Evolutionary conservation across 495 filamentous ascomycete species (phyloP), one percentile per base, ranked within the genome.

Genomic region (Jackrogersella multiformis): DNA sequence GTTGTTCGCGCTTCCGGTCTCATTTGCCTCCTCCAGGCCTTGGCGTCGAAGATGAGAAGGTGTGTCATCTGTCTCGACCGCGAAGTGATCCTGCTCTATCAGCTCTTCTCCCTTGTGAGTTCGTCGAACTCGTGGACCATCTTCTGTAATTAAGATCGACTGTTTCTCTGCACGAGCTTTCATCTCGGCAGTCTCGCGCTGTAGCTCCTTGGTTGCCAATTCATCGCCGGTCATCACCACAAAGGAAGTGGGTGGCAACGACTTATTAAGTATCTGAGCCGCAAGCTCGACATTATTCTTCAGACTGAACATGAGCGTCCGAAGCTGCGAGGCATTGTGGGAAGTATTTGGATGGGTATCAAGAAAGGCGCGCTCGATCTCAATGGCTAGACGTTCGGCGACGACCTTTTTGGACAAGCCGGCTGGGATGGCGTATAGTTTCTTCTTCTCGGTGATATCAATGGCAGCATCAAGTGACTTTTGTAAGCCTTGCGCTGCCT

Each of bases 61-160:
- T 4, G 68, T 72, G 5, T 79, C 79, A 10, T 82, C 79, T 39
- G 61, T 73, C 0, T 75, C 64, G 30, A 48, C 63, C 16, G 67
- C 56, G 59, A 76, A 68, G 55, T 65, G 67, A 18, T 85, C 91
- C 30, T 90, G 88, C 52, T 91, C 92, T 34, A 99, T 85, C 12
- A 96, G 60, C 72, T 99, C 95, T 60, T 97, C 94, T 26, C 95
- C 95, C 76, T 97, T 99, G 75, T 98, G 95, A 1, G 94, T 97
- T 66, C 90, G 88, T 69, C 93, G 86, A 57, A 97, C 90, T 3
- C 93, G 87, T 5, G 94, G 95, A 0, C 86, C 88, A 67, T 94
- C 88, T 35, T 96, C 92, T 36, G 92, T 87, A 28, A 94, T 84
- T 52, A 96, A 86, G 48, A 94, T 91, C 52, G 92, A 88, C 67